These are phyloP conservation scores for Globisporangium abappressorium DNA, from an alignment of 352 stramenopile species.

Conservation along the genomic window DNA sequence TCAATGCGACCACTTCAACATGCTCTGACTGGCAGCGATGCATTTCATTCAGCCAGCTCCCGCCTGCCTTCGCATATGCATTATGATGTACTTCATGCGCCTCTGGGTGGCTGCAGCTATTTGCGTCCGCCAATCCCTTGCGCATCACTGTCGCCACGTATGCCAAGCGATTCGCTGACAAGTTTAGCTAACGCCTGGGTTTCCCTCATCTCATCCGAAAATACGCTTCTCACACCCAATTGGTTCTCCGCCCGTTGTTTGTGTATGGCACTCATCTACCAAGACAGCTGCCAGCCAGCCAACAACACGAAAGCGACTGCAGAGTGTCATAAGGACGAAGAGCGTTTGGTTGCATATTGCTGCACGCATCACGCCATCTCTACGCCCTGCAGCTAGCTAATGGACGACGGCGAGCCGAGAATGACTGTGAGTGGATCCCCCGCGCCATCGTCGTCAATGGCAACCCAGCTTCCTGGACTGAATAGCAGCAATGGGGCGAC, in stretches of 20 bases:
- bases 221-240: neutral
- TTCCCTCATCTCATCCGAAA: neutral
- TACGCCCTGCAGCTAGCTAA: neutral
- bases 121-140: neutral
- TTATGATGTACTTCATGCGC: neutral
- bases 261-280: neutral
- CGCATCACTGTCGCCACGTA: neutral
- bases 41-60: neutral
- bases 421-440: slow-evolving; percentile 17
- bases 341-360: neutral
- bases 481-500: neutral
- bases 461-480: slow-evolving; percentile 6
- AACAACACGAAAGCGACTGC: neutral
- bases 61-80: too few species aligned
- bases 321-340: neutral
- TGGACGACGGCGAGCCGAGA: slow-evolving; percentile 5
- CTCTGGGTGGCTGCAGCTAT: neutral
- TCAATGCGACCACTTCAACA: neutral
- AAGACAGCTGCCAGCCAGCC: neutral
- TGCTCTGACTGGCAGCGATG: neutral
- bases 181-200: neutral
- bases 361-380: neutral
- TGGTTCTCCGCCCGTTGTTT: neutral
- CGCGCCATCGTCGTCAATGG: neutral
- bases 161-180: neutral